Conservation (phyloP, 495 filamentous ascomycete genomes). For the Amniculicola lignicola region DNA sequence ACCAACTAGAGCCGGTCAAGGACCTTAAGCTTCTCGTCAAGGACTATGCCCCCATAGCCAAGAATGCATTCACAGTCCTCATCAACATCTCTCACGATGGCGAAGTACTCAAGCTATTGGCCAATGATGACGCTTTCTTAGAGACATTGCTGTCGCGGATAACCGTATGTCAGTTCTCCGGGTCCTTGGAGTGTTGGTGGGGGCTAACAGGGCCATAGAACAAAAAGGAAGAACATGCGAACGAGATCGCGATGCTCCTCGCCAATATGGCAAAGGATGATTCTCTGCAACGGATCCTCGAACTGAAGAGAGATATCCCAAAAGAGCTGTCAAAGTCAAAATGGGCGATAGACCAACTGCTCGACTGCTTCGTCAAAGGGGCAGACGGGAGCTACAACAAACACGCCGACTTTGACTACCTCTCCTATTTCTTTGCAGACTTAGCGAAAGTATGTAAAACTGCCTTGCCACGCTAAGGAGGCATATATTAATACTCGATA, state of each 20-base stretch:
- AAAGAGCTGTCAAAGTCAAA: conserved; percentile 61
- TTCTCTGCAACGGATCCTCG: conserved; percentile 62
- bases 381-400: conserved; percentile 77
- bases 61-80: conserved; percentile 87
- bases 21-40: conserved; percentile 85
- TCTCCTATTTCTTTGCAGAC: conserved; percentile 91
- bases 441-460: conserved; percentile 60
- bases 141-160: conserved; percentile 67
- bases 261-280: conserved; percentile 86
- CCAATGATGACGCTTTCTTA: conserved; percentile 76
- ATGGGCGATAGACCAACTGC: conserved; percentile 78
- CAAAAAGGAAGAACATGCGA: conserved; percentile 67
- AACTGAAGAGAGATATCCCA: conserved; percentile 60
- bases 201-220: conserved; percentile 44
- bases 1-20: conserved; percentile 73
- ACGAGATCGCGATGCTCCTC: conserved; percentile 84
- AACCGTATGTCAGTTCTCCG: conserved; percentile 60
- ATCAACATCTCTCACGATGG: conserved; percentile 82
- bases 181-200: background rate
- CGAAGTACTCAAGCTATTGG: conserved; percentile 68
- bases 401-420: conserved; percentile 83
- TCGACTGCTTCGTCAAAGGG: conserved; percentile 94
- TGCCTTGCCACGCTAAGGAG: background rate
- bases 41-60: conserved; percentile 83
- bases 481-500: conserved; percentile 36